Base-by-base conservation (phyloP, 345 rosid genomes). In the Linum lewisii region DNA sequence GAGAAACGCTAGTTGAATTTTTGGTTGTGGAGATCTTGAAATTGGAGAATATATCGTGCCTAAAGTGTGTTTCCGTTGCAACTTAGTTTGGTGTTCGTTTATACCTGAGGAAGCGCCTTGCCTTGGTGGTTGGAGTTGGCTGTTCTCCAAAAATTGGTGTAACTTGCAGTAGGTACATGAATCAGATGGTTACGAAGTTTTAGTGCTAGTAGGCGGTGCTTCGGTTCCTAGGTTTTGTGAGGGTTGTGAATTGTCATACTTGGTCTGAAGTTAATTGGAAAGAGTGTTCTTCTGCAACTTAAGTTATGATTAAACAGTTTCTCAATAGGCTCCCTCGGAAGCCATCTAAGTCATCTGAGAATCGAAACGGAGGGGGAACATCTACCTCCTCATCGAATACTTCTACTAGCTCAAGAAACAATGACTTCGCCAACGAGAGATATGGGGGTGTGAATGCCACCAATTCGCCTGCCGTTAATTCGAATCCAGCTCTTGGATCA, bases 321-420 rank as follows among this genome's bases (percentile, higher is more conserved):
- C 32, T 54, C 57, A 54, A 54, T 54, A 54, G 26, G 57, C 57
- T 54, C 26, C 57, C 57, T 3, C 25, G 57, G 57, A 54, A 54
- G 57, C 57, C 57, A 23, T 51, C 55, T 3, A 54, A 54, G 57
- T 54, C 57, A 23, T 20, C 25, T 15, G 57, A 54, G 26, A 21
- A 54, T 54, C 57, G 57, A 6, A 24, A 54, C 7, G 57, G 57
- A 13, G 57, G 47, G 18, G 47, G 57, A 54, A 23, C 26, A 3
- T 21, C 57, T 54, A 21, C 57, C 11, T 16, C 55, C 55, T 51
- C 55, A 51, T 51, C 55, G 6, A 7, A 51, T 14, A 22, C 55
- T 51, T 22, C 55, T 3, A 19, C 23, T 22, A 22, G 29, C 57
- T 54, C 57, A 1, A 54, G 56, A 21, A 52, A 18, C 56, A 18